These are phyloP conservation scores for Irpex lacteus DNA, from an alignment of 1,284 basidiomycete genomes.

Conservation along the genomic window DNA sequence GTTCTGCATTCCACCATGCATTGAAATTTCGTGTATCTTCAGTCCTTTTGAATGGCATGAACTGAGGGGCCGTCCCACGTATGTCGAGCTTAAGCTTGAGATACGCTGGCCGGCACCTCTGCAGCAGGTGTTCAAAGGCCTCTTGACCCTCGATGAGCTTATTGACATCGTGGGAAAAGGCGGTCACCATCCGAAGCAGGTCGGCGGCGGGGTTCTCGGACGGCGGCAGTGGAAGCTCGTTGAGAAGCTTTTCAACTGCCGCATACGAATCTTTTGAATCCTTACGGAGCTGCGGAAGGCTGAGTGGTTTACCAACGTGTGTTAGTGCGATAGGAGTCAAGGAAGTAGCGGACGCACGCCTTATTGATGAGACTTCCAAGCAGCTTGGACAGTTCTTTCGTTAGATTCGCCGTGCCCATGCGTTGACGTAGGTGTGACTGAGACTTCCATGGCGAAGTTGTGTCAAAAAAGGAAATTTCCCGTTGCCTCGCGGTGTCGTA, in stretches of 20 bases:
- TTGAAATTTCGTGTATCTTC: not conserved
- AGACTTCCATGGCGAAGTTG: conserved; percentile 11
- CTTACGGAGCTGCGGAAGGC: conserved; percentile 60
- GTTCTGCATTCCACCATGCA: not conserved
- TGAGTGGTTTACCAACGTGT: conserved; percentile 24
- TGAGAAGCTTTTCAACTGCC: conserved; percentile 35
- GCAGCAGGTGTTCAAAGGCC: conserved; percentile 46
- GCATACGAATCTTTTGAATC: conserved; percentile 45
- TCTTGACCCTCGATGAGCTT: conserved; percentile 51
- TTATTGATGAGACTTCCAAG: conserved; percentile 16
- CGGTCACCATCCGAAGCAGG: conserved; percentile 43
- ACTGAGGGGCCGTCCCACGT: conserved; percentile 49
- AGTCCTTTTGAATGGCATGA: conserved; percentile 31
- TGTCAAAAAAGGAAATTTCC: conserved; percentile 12
- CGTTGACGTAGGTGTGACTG: conserved; percentile 7
- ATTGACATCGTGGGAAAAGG: conserved; percentile 44
- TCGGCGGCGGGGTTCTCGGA: conserved; percentile 55
- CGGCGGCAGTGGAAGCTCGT: conserved; percentile 47
- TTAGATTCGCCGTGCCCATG: conserved; percentile 16
- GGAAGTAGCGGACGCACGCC: conserved; percentile 7
- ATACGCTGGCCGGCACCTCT: conserved; percentile 49
- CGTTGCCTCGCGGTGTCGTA: conserved; percentile 11
- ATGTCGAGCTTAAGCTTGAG: conserved; percentile 46
- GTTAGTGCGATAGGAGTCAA: not conserved
- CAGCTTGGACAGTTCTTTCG: conserved; percentile 16